phyloP scores from a whole-genome alignment of 73 alveolate genomes.

The Uronychia setigera region DNA sequence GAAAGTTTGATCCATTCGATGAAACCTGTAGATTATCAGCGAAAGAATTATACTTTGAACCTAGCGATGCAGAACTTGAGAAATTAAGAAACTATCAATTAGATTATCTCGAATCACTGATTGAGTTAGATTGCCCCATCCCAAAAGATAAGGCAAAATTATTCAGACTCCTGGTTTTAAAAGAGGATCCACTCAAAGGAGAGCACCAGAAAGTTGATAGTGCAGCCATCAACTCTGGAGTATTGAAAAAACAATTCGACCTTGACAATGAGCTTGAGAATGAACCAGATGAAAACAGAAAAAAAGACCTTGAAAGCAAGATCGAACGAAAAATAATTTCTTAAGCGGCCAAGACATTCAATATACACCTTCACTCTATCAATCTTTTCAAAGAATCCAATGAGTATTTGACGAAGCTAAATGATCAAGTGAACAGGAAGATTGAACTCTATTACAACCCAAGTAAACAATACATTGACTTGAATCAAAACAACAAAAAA shows the following conservation, averaged over 20 bases:
- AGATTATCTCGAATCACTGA: constrained; percentile 1
- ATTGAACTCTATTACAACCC: constrained; percentile 9
- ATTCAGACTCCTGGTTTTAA: background rate
- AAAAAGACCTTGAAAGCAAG: constrained; percentile 1
- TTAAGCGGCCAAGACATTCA: constrained; percentile 11
- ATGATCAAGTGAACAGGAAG: constrained; percentile 1
- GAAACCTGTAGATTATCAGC: background rate
- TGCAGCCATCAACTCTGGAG: background rate
- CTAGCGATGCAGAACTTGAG: constrained; percentile 1
- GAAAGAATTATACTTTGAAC: background rate
- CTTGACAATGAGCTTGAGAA: background rate
- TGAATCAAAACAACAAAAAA: background rate
- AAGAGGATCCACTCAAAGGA: constrained; percentile 4
- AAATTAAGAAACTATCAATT: background rate
- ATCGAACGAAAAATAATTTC: constrained; percentile 12
- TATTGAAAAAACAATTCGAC: background rate
- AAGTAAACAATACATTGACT: background rate
- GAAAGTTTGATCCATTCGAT: background rate
- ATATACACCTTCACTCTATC: constrained; percentile 1
- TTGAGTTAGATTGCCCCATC: constrained; percentile 8
- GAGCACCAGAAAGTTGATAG: background rate
- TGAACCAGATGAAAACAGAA: background rate
- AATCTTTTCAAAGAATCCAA: background rate
- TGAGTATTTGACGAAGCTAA: constrained; percentile 2
- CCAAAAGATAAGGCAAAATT: constrained; percentile 13